These are phyloP conservation scores for Leccinum pallidistipes DNA, from an alignment of 1,284 basidiomycete genomes.

Conservation along the genomic window DNA sequence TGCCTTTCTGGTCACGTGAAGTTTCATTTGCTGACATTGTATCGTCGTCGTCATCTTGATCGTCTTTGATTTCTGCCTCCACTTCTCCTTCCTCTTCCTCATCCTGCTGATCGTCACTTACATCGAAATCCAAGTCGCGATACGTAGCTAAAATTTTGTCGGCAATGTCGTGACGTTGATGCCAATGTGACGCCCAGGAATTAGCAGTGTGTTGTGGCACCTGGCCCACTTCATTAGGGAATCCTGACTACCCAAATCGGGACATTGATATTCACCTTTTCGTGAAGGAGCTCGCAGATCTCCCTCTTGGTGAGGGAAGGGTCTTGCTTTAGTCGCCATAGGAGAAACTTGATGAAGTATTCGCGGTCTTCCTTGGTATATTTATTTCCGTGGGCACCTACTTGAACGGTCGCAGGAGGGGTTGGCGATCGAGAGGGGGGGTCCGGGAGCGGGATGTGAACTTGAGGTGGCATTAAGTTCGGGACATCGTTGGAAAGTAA, in stretches of 20 bases:
- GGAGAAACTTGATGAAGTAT: constrained; percentile 63
- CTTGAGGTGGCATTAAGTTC: constrained; percentile 54
- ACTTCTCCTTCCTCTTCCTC: constrained; percentile 37
- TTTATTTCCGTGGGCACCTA: constrained; percentile 46
- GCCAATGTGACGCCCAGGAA: constrained; percentile 67
- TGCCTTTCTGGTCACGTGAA: constrained; percentile 7
- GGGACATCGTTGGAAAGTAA: constrained; percentile 39
- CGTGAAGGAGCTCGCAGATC: constrained; percentile 52
- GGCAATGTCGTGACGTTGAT: constrained; percentile 56
- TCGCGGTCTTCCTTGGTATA: constrained; percentile 64
- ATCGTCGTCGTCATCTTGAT: constrained; percentile 35
- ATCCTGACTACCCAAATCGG: constrained; percentile 1
- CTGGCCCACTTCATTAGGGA: constrained; percentile 36
- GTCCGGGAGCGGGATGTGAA: constrained; percentile 54
- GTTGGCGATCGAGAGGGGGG: constrained; percentile 67
- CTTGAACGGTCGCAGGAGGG: constrained; percentile 53
- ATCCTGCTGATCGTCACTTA: constrained; percentile 35
- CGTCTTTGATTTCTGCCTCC: constrained; percentile 34
- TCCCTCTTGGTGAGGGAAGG: constrained; percentile 50
- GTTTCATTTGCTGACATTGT: constrained; percentile 24
- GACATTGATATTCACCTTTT: constrained; percentile 42
- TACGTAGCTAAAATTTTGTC: constrained; percentile 61
- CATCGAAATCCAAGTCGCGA: constrained; percentile 29
- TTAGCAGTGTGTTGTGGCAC: constrained; percentile 56
- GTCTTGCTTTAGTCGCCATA: constrained; percentile 56